Percentiles rank a stretch among this genome's conserved stretches.
phyloP scores from a whole-genome alignment of 768 basidiomycete species.

The Rhizopogon salebrosus region DNA sequence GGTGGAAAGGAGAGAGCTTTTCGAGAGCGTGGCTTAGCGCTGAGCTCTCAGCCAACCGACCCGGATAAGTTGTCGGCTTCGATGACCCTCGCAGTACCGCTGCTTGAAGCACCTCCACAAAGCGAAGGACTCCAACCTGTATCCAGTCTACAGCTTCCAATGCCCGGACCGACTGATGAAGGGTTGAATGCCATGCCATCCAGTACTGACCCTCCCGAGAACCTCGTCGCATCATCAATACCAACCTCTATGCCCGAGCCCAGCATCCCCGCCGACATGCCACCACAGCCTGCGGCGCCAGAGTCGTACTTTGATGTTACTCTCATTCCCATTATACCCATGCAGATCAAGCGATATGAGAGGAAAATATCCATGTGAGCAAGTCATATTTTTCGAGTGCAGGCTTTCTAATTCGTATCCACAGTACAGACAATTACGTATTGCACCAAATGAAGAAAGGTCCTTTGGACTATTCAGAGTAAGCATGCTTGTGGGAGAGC shows the following conservation, averaged over 20 bases:
- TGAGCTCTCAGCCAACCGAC: neutral
- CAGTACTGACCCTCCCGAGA: neutral
- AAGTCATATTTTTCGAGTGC: neutral
- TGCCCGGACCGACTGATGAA: neutral
- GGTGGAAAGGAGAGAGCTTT: neutral
- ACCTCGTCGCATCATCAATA: neutral
- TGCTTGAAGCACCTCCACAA: neutral
- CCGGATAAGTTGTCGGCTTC: neutral
- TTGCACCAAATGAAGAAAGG: neutral
- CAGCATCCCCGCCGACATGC: neutral
- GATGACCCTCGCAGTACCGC: neutral
- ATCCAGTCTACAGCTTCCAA: neutral
- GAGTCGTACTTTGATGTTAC: neutral
- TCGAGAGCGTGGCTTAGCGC: neutral
- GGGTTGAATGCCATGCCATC: neutral
- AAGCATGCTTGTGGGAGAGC: neutral
- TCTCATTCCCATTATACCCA: neutral
- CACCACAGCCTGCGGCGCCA: neutral
- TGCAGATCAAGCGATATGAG: neutral
- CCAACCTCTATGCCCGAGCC: neutral
- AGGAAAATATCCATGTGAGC: neutral
- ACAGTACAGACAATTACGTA: neutral
- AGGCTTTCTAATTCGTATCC: neutral
- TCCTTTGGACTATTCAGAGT: neutral
- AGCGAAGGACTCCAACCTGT: neutral